These are phyloP conservation scores for Penicillium samsonianum DNA, from an alignment of 495 filamentous ascomycete species.

Conservation along the genomic window DNA sequence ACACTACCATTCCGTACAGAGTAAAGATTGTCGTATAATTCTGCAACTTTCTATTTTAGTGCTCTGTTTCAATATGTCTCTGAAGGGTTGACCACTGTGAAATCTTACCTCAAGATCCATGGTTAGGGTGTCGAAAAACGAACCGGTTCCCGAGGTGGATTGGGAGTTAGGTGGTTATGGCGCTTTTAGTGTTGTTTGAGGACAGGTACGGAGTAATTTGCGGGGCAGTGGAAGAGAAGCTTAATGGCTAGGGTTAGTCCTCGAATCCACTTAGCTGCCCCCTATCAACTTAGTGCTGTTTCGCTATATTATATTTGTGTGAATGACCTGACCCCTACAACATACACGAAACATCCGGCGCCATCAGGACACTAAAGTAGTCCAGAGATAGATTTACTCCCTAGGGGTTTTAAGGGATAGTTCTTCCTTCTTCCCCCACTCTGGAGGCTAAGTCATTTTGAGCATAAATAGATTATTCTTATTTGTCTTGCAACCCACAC, in stretches of 20 bases:
- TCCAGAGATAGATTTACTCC: too few species aligned
- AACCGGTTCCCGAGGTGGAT: constrained; percentile 24
- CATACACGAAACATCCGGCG: too few species aligned
- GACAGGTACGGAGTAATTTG: constrained; percentile 13
- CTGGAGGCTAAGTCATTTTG: not conserved
- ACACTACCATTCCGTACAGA: not conserved
- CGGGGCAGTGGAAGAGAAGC: constrained; percentile 11
- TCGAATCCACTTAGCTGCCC: not conserved
- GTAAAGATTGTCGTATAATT: not conserved
- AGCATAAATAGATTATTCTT: not conserved
- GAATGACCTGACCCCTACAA: not conserved
- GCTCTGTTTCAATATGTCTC: constrained; percentile 14
- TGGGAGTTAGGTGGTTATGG: constrained; percentile 4
- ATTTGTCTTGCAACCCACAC: not conserved
- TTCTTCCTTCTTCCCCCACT: not conserved
- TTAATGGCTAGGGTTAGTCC: not conserved
- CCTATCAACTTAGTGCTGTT: not conserved
- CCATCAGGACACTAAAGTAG: too few species aligned
- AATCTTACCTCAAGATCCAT: constrained; percentile 25
- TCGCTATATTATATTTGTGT: too few species aligned
- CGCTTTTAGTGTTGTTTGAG: constrained; percentile 19
- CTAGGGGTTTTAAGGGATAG: not conserved
- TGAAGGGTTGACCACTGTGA: constrained; percentile 15
- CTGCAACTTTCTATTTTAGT: not conserved
- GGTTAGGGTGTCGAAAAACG: constrained; percentile 13